Percentiles rank a stretch among this genome's conserved stretches.
These are phyloP conservation scores for Cladosporium sp. DNA, from an alignment of 2,329 filamentous ascomycete genomes.

Conservation along the genomic window DNA sequence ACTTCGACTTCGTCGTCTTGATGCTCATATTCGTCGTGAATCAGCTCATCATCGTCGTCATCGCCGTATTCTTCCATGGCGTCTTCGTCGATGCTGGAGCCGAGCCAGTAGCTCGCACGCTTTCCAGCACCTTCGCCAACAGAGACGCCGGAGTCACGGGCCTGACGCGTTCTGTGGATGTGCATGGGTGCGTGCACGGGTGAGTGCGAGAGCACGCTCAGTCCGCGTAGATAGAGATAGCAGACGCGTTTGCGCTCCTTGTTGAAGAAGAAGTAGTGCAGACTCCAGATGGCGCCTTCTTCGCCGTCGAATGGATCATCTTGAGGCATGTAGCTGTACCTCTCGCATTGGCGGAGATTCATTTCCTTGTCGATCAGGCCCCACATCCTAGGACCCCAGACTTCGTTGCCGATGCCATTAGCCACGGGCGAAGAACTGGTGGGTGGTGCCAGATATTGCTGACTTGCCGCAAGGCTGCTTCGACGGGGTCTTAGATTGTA, in stretches of 20 bases:
- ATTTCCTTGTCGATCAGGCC: conserved; percentile 91
- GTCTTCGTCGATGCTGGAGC: conserved; percentile 42
- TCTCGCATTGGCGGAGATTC: conserved; percentile 82
- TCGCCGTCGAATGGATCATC: conserved; percentile 91
- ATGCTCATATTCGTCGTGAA: conserved; percentile 23
- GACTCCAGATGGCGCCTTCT: conserved; percentile 89
- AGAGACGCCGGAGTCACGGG: conserved; percentile 35
- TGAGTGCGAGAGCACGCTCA: conserved; percentile 72
- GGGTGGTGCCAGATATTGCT: conserved; percentile 32
- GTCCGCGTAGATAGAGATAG: conserved; percentile 89
- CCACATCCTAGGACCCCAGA: conserved; percentile 93
- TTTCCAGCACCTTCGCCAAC: conserved; percentile 67
- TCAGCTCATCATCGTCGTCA: conserved; percentile 35
- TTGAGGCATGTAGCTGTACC: conserved; percentile 86
- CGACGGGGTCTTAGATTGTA: conserved; percentile 73
- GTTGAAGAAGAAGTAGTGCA: conserved; percentile 98
- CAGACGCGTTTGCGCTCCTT: conserved; percentile 87
- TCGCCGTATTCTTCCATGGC: conserved; percentile 30
- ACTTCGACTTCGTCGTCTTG: conserved; percentile 39
- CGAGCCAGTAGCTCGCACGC: conserved; percentile 85
- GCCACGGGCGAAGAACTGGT: conserved; percentile 31
- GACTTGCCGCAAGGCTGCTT: conserved; percentile 25
- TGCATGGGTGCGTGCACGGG: conserved; percentile 49
- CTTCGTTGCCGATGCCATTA: conserved; percentile 31
- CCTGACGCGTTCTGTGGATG: conserved; percentile 46